Base-by-base conservation (phyloP, 495 filamentous ascomycete species). In the Penicillium egyptiacum region DNA sequence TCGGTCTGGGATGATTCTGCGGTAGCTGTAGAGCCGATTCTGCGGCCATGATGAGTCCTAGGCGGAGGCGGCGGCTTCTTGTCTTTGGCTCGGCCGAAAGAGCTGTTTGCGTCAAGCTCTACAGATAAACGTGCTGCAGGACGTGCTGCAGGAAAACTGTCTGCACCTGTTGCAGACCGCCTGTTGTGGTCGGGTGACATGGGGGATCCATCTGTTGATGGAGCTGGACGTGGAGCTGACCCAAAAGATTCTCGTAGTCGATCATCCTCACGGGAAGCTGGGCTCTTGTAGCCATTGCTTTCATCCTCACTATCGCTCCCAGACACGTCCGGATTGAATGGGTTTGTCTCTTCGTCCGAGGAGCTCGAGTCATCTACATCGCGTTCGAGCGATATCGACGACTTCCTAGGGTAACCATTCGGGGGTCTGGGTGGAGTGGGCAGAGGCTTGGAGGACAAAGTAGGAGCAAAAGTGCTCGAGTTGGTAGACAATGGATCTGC, bases 41-140 rank as follows among this genome's bases (percentile, higher is more conserved):
- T 70, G 65, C 85, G 88, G 6, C 88, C 88, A 71, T 88, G 86
- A 53, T 86, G 81, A 40, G 79, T 86, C 61, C 73, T 85, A 2
- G 87, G 86, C 23, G 83, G 80, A 16, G 83, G 83, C 10, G 83
- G 80, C 16, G 78, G 76, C 56, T 75, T 76, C 60, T 76, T 78
- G 37, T 72, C 57, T 65, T 65, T 53, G 47, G 41, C 41, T 55
- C 41, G 63, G 41, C 14, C 25, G 41, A 69, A 71, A 17, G 72
- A 75, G 19, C 71, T 67, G 35, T 70, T 72, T 52, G 74, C 72
- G 5, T 73, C 69, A 30, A 58, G 44, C 9, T 73, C 67, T 45
- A 64, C 58, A 41, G 64, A 53, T 2, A 71, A 72, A 17, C 68
- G 68, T 37, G 77, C 78, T 9, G 77, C 75, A 43, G 33, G 19